These are phyloP conservation scores for Hyaloscypha bicolor DNA, from an alignment of 495 filamentous ascomycete species.

Conservation along the genomic window DNA sequence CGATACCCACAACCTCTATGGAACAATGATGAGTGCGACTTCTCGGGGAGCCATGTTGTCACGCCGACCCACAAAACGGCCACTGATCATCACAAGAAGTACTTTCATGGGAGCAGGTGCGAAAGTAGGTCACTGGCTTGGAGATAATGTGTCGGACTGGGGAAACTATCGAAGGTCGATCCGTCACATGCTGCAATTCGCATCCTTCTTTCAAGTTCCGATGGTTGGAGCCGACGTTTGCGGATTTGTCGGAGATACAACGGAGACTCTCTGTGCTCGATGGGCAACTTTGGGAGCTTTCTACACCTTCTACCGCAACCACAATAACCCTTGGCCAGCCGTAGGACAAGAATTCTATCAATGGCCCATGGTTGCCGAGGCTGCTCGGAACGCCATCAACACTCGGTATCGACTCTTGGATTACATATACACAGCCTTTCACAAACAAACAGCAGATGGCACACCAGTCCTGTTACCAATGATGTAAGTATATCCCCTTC, in stretches of 20 bases:
- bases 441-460: conserved; percentile 76
- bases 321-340: conserved; percentile 56
- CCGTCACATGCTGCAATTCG: conserved; percentile 70
- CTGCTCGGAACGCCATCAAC: conserved; percentile 69
- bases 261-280: conserved; percentile 67
- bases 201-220: conserved; percentile 77
- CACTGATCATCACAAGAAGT: conserved; percentile 78
- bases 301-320: conserved; percentile 80
- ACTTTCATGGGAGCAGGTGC: conserved; percentile 79
- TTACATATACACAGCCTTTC: conserved; percentile 96
- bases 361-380: conserved; percentile 63
- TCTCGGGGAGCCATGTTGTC: conserved; percentile 68
- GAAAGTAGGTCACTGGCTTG: conserved; percentile 85
- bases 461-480: conserved; percentile 84
- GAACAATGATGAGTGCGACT: conserved; percentile 59
- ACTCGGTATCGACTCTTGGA: conserved; percentile 86
- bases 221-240: conserved; percentile 86
- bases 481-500: conserved; percentile 61
- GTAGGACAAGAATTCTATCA: conserved; percentile 74
- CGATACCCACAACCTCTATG: conserved; percentile 39
- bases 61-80: conserved; percentile 66
- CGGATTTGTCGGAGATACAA: conserved; percentile 71
- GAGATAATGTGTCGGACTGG: conserved; percentile 79
- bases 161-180: conserved; percentile 64
- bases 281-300: conserved; percentile 57